Conservation (phyloP, 306 rosid species). For the Prunus fruticosa region DNA sequence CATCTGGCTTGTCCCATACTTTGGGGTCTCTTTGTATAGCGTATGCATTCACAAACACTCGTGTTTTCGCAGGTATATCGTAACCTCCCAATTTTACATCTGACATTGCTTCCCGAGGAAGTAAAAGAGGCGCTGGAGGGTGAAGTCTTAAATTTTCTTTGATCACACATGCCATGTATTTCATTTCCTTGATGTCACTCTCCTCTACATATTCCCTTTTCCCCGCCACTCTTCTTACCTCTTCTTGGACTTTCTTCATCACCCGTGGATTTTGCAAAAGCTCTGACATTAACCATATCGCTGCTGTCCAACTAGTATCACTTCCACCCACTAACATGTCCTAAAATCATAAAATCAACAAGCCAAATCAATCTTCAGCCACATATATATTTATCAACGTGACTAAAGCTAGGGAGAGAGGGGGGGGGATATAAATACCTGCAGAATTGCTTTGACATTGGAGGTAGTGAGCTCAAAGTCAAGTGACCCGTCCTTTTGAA, state of each 20-base stretch:
- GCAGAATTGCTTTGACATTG: constrained; percentile 26
- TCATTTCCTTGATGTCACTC: constrained; percentile 40
- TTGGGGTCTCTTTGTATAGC: constrained; percentile 43
- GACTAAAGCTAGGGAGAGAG: neutral
- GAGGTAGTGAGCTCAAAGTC: constrained; percentile 10
- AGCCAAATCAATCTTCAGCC: neutral
- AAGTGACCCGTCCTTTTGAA: constrained; percentile 1
- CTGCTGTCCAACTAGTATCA: constrained; percentile 27
- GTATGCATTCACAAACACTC: constrained; percentile 38
- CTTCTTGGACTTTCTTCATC: constrained; percentile 59
- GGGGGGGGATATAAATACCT: neutral
- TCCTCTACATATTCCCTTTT: constrained; percentile 32
- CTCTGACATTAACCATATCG: constrained; percentile 57
- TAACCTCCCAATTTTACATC: constrained; percentile 34
- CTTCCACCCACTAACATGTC: constrained; percentile 48
- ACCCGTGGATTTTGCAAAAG: constrained; percentile 32
- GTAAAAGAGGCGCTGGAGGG: constrained; percentile 35
- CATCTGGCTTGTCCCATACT: constrained; percentile 34
- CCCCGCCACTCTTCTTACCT: constrained; percentile 47
- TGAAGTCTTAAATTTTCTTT: constrained; percentile 55
- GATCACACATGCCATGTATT: constrained; percentile 38
- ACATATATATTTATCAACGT: neutral
- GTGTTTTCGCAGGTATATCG: constrained; percentile 33
- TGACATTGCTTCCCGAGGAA: constrained; percentile 30
- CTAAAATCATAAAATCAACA: constrained; percentile 23